A percentile compares a stretch with the other conserved stretches of the same genome.
These are phyloP conservation scores for Arthrocladium fulminans DNA, from an alignment of 2,329 filamentous ascomycete genomes.

Conservation along the genomic window DNA sequence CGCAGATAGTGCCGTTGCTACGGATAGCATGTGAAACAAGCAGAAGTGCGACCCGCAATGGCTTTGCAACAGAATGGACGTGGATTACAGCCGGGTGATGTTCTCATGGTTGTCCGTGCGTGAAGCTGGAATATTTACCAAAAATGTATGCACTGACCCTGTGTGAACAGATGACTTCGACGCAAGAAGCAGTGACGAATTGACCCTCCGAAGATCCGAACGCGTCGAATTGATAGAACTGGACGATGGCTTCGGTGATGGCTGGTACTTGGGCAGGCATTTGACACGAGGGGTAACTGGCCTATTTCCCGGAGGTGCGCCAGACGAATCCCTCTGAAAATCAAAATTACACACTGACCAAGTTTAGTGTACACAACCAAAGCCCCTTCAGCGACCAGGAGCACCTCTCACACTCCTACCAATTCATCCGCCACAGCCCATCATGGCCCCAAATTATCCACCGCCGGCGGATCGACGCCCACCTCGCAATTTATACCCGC, in stretches of 20 bases:
- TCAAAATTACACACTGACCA: conserved; percentile 7
- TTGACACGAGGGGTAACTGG: conserved; percentile 34
- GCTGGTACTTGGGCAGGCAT: conserved; percentile 53
- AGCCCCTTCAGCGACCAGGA: conserved; percentile 10
- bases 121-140: conserved; percentile 12
- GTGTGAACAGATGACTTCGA: conserved; percentile 73
- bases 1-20: background rate
- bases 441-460: conserved; percentile 16
- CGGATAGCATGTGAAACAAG: conserved; percentile 5
- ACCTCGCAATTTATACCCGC: conserved; percentile 7
- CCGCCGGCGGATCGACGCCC: conserved; percentile 19
- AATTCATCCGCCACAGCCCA: conserved; percentile 8
- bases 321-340: background rate
- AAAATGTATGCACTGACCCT: conserved; percentile 11
- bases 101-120: conserved; percentile 39
- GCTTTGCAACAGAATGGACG: conserved; percentile 30
- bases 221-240: conserved; percentile 55
- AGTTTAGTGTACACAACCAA: conserved; percentile 21
- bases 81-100: conserved; percentile 30
- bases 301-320: conserved; percentile 41
- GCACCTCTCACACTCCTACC: background rate
- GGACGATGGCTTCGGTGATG: conserved; percentile 59
- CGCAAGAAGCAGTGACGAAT: conserved; percentile 84
- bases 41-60: conserved; percentile 23
- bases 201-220: conserved; percentile 71